These are phyloP conservation scores for Phytophthora agathidicida DNA, from an alignment of 352 stramenopile genomes.

Conservation along the genomic window DNA sequence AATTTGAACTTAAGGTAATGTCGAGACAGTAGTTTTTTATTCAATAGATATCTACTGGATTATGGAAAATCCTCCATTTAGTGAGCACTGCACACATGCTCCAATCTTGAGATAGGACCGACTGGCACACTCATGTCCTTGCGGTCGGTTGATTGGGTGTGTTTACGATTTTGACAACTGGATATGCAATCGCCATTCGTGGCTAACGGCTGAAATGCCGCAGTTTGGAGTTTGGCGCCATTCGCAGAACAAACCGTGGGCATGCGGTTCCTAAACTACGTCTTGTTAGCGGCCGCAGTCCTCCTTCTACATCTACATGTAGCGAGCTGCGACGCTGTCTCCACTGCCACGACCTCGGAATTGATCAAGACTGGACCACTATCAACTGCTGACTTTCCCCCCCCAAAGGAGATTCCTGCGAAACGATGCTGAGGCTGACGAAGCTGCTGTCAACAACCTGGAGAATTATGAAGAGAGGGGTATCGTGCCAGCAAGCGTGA, in stretches of 20 bases:
- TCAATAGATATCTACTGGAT: too few species aligned
- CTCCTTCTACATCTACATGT: too few species aligned
- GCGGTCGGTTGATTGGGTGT: conserved; percentile 6
- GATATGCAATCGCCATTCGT: too few species aligned
- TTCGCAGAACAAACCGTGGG: too few species aligned
- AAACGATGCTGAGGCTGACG: neutral
- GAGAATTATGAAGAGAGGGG: conserved; percentile 9
- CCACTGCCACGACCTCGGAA: neutral
- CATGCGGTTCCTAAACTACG: conserved; percentile 1
- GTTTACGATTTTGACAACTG: neutral
- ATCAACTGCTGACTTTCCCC: too few species aligned
- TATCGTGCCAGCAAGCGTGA: neutral
- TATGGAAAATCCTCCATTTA: too few species aligned
- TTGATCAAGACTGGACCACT: neutral
- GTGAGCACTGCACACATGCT: too few species aligned
- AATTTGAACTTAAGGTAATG: too few species aligned
- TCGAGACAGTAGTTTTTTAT: too few species aligned
- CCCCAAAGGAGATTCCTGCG: conserved; percentile 2
- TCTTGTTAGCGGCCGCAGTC: neutral
- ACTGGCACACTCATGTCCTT: neutral
- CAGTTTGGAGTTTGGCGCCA: too few species aligned
- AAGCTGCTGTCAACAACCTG: neutral
- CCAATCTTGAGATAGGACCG: conserved; percentile 11
- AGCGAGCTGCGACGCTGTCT: neutral
- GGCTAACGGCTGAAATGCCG: too few species aligned